Percentiles rank a stretch among this genome's conserved stretches.
Evolutionary conservation across 768 basidiomycete species (phyloP).

Genomic region (Xerocomellus amylosporus): DNA sequence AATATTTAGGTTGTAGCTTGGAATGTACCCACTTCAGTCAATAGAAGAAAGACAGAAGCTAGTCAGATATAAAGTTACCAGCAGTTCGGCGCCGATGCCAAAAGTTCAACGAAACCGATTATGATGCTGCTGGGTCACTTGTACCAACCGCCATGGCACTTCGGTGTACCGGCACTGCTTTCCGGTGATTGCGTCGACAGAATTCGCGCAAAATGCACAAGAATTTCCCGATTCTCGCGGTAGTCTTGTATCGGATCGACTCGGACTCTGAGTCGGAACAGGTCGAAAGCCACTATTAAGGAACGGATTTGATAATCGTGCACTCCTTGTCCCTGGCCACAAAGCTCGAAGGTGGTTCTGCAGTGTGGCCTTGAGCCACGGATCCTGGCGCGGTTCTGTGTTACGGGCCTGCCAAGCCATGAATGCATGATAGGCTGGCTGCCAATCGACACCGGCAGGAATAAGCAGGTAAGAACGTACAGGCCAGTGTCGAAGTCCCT

Average conservation of each 20-base stretch:
- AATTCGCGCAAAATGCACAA: too few relatives aligned
- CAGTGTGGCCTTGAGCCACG: not conserved
- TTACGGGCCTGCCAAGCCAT: not conserved
- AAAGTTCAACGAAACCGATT: not conserved
- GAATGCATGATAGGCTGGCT: not conserved
- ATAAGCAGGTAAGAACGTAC: not conserved
- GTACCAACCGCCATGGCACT: not conserved
- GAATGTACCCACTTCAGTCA: slow-evolving; percentile 2
- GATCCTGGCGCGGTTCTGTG: not conserved
- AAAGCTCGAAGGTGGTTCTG: not conserved
- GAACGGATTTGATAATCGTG: not conserved
- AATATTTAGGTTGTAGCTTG: not conserved
- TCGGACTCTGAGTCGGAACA: too few relatives aligned
- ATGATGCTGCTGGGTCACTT: too few relatives aligned
- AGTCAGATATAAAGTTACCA: not conserved
- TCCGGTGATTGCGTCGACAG: not conserved
- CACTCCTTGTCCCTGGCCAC: not conserved
- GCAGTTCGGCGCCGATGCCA: not conserved
- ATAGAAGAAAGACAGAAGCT: not conserved
- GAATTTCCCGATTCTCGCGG: not conserved
- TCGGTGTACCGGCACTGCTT: not conserved
- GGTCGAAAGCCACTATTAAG: not conserved
- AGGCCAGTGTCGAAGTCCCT: not conserved
- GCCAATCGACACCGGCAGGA: not conserved
- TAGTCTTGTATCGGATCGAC: not conserved